These are phyloP conservation scores for Hyaloscypha variabilis DNA, from an alignment of 495 filamentous ascomycete species.

Conservation along the genomic window DNA sequence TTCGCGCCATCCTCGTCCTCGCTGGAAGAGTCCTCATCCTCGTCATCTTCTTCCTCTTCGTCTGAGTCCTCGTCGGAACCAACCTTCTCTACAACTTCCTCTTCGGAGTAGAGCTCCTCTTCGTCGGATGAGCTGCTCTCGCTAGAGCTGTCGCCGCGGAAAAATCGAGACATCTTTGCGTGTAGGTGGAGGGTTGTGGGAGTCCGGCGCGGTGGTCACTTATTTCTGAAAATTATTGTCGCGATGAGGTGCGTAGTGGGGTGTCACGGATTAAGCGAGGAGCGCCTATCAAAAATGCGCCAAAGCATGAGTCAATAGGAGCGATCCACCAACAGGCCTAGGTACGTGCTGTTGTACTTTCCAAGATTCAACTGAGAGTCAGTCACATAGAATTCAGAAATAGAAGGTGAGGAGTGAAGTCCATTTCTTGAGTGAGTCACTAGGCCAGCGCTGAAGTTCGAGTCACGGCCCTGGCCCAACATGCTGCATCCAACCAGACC, in stretches of 20 bases:
- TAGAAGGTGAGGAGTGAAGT: not conserved
- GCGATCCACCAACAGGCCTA: not conserved
- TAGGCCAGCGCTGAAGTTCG: not conserved
- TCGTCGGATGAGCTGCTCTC: constrained; percentile 75
- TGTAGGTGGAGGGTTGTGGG: not conserved
- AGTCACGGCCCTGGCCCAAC: not conserved
- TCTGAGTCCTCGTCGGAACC: constrained; percentile 47
- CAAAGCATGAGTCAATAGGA: not conserved
- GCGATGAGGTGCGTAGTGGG: not conserved
- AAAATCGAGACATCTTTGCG: constrained; percentile 86
- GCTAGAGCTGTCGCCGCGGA: constrained; percentile 57
- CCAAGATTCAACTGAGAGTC: not conserved
- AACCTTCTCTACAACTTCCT: constrained; percentile 63
- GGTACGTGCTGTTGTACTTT: not conserved
- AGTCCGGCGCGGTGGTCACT: not conserved
- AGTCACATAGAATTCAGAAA: not conserved
- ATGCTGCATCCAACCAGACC: not conserved
- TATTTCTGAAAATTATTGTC: constrained; percentile 11
- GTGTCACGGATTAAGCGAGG: not conserved
- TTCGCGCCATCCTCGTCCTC: constrained; percentile 64
- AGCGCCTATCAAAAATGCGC: not conserved
- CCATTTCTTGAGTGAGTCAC: not conserved
- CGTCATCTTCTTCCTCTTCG: constrained; percentile 54
- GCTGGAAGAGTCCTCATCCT: constrained; percentile 62
- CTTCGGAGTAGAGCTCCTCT: constrained; percentile 83